Conservation (phyloP, 2,329 filamentous ascomycete genomes). For the Exserohilum rostratum region DNA sequence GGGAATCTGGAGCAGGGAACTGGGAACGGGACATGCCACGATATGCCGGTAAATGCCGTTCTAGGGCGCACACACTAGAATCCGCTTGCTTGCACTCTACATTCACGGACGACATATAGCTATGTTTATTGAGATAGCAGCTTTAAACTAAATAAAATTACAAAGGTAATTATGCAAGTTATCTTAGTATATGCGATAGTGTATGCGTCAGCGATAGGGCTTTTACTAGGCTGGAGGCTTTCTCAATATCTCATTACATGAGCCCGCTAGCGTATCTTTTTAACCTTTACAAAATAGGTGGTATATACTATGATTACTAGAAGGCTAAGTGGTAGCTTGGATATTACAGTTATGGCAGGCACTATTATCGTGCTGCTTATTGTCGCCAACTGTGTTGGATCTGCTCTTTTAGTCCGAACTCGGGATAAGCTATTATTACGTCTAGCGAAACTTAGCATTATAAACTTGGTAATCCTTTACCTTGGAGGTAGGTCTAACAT, state of each 20-base stretch:
- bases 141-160: too few relatives aligned
- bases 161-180: background rate
- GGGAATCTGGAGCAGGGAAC: background rate
- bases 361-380: too few relatives aligned
- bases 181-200: background rate
- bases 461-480: background rate
- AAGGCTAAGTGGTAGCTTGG: background rate
- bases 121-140: background rate
- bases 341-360: background rate
- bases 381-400: background rate
- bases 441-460: background rate
- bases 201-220: background rate
- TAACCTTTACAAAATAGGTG: background rate
- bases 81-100: background rate
- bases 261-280: background rate
- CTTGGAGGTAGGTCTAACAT: conserved; percentile 2
- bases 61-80: too few relatives aligned
- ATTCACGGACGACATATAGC: too few relatives aligned
- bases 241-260: background rate
- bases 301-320: background rate
- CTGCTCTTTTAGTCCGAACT: background rate
- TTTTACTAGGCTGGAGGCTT: conserved; percentile 1
- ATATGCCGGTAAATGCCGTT: too few relatives aligned
- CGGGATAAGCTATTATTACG: background rate
- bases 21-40: background rate